Evolutionary conservation across 2,329 filamentous ascomycete genomes (phyloP).

Genomic region (Epichloe sp.): DNA sequence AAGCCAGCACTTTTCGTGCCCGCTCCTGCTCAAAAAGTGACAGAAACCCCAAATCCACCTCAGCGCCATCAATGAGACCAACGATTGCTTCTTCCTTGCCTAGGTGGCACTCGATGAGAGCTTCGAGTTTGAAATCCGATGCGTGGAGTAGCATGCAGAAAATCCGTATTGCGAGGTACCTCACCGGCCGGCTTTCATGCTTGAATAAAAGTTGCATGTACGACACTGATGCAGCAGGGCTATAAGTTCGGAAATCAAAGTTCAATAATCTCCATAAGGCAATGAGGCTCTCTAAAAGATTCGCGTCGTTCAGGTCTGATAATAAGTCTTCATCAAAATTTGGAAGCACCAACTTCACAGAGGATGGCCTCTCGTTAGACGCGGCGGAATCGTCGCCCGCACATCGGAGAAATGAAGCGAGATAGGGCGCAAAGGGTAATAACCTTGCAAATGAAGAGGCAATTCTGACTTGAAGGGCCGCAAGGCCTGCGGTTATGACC

Average conservation of each 20-base stretch:
- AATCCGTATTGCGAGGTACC: slow-evolving; percentile 71
- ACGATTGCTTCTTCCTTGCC: slow-evolving; percentile 45
- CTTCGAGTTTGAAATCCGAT: slow-evolving; percentile 65
- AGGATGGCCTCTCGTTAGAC: slow-evolving; percentile 7
- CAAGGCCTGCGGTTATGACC: slow-evolving; percentile 37
- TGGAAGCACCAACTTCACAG: slow-evolving; percentile 19
- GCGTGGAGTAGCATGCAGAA: slow-evolving; percentile 69
- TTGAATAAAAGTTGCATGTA: slow-evolving; percentile 57
- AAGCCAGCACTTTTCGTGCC: slow-evolving; percentile 29
- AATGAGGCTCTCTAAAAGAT: slow-evolving; percentile 18
- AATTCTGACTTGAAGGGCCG: slow-evolving; percentile 27
- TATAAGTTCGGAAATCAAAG: slow-evolving; percentile 59
- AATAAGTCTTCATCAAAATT: slow-evolving; percentile 16
- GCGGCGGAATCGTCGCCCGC: slow-evolving; percentile 3
- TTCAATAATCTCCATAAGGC: slow-evolving; percentile 66
- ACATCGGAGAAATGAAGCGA: slow-evolving; percentile 58
- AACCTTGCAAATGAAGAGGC: slow-evolving; percentile 67
- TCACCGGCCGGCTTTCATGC: slow-evolving; percentile 45
- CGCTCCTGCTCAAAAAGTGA: slow-evolving; percentile 44
- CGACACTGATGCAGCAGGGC: slow-evolving; percentile 48
- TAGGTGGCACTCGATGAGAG: slow-evolving; percentile 54
- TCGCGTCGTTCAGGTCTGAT: slow-evolving; percentile 10
- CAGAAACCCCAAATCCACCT: slow-evolving; percentile 67
- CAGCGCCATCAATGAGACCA: slow-evolving; percentile 61
- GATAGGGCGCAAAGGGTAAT: slow-evolving; percentile 67